Evolutionary conservation across 805 yeast genomes (phyloP).

Genomic region (Nakazawaea anatomiae): DNA sequence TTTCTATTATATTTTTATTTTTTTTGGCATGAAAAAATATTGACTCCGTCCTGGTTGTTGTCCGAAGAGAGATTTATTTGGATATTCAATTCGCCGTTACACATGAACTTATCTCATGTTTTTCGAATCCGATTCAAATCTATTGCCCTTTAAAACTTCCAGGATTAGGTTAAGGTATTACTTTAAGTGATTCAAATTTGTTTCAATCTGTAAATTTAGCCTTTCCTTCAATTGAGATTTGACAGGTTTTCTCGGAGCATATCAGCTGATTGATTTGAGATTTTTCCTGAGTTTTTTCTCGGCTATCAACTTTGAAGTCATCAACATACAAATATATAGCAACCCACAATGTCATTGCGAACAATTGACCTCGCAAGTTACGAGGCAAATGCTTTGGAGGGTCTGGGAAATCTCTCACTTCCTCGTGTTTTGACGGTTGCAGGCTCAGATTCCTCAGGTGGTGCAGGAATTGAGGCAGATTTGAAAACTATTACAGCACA

Average conservation of each 20-base stretch:
- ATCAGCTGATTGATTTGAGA: neutral
- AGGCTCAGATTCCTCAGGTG: conserved; percentile 84
- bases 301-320: too few species aligned
- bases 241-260: neutral
- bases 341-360: neutral
- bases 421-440: conserved; percentile 46
- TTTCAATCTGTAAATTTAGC: neutral
- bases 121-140: too few species aligned
- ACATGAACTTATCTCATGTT: too few species aligned
- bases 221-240: too few species aligned
- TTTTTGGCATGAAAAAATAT: too few species aligned
- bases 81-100: too few species aligned
- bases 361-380: neutral
- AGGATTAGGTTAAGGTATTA: too few species aligned
- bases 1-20: too few species aligned
- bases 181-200: neutral
- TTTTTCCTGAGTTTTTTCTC: too few species aligned
- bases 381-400: neutral
- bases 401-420: conserved; percentile 1
- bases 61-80: too few species aligned
- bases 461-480: conserved; percentile 91
- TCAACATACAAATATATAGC: neutral
- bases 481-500: conserved; percentile 72
- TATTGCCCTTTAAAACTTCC: too few species aligned
- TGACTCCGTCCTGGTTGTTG: neutral